phyloP scores from a whole-genome alignment of 2,329 filamentous ascomycete species.

The Aphanocladium album region DNA sequence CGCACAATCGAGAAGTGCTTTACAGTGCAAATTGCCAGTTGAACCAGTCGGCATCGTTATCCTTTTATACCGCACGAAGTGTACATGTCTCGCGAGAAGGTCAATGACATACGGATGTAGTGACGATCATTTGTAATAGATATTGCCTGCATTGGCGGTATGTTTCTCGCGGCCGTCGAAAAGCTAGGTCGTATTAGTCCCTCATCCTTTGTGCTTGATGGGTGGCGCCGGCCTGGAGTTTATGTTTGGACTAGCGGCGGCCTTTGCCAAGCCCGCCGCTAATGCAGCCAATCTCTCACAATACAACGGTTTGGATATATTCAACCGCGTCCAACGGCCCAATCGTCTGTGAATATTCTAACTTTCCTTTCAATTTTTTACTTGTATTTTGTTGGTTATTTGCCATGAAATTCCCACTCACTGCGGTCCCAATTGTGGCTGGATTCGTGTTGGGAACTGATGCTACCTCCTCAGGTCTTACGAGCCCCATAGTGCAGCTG shows the following conservation, averaged over 20 bases:
- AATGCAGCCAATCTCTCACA: not conserved
- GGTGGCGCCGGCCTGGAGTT: not conserved
- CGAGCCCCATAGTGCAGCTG: constrained; percentile 29
- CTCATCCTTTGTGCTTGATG: not conserved
- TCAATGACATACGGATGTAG: not conserved
- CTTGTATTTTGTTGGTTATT: not conserved
- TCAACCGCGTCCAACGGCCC: not conserved
- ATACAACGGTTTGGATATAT: not conserved
- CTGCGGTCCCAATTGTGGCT: not conserved
- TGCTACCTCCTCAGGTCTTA: not conserved
- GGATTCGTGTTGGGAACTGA: not conserved
- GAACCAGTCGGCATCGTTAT: not conserved
- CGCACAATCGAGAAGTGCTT: not conserved
- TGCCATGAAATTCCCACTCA: not conserved
- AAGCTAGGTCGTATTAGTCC: not conserved
- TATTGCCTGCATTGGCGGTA: not conserved
- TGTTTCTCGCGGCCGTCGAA: not conserved
- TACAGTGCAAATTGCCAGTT: not conserved
- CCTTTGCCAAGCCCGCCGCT: not conserved
- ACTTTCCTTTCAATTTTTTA: not conserved
- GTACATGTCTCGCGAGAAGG: not conserved
- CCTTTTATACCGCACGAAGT: not conserved
- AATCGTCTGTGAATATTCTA: not conserved
- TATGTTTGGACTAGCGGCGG: not conserved
- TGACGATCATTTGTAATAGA: not conserved